These are phyloP conservation scores for Purshia tridentata DNA, from an alignment of 306 rosid species.

Conservation along the genomic window DNA sequence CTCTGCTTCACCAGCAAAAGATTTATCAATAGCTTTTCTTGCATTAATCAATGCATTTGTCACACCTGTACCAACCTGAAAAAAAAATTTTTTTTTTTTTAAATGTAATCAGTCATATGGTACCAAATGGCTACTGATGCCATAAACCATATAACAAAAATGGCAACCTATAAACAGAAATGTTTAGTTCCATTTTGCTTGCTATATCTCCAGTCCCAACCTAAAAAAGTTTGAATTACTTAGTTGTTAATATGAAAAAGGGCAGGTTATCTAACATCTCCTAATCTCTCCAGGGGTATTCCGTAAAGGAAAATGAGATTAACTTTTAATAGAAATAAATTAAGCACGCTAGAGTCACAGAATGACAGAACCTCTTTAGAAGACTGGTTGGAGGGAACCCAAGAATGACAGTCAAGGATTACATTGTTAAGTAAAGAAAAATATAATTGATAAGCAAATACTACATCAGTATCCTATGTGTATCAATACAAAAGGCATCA, in stretches of 20 bases:
- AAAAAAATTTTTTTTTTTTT: too few relatives aligned
- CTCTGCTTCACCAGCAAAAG: conserved; percentile 69
- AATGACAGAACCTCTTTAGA: neutral
- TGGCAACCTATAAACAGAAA: too few relatives aligned
- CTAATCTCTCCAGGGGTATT: too few relatives aligned
- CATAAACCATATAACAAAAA: neutral
- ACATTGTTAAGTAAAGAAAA: neutral
- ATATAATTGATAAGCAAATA: neutral
- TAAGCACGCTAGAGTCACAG: neutral
- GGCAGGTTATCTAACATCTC: too few relatives aligned
- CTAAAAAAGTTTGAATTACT: neutral
- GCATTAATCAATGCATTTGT: conserved; percentile 77
- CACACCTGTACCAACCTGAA: conserved; percentile 83
- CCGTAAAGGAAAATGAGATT: neutral
- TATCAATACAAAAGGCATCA: neutral
- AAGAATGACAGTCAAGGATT: neutral
- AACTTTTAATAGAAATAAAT: neutral
- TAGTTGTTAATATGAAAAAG: neutral
- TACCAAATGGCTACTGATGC: neutral
- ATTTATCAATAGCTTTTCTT: conserved; percentile 68
- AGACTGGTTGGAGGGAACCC: neutral
- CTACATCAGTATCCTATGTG: neutral
- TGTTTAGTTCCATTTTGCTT: neutral
- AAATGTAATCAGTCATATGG: neutral
- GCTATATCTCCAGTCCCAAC: neutral